Evolutionary conservation across 345 rosid genomes (phyloP), one percentile per base, ranked within the genome.

Genomic region (Hirschfeldia incana): DNA sequence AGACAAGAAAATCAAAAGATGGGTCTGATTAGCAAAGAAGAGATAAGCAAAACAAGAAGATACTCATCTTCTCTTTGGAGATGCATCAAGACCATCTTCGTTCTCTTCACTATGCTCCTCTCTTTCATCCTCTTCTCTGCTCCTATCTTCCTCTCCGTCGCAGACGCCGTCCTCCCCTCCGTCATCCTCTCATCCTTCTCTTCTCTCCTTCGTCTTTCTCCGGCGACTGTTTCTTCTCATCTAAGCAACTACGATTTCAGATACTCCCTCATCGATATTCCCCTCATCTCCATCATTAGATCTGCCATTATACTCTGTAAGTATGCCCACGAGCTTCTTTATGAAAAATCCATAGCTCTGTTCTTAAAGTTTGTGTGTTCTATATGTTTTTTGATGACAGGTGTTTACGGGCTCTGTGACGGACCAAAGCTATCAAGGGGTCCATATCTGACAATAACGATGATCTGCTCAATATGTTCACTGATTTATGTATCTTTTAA

Each of bases 241-340:
- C 64, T 85, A 64, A 76, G 63, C 13, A 71, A 90, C 82, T 90
- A 86, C 26, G 92, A 91, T 81, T 94, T 94, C 33, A 78, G 93
- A 6, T 87, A 87, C 81, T 91, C 98, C 57, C 94, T 91, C 62
- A 68, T 94, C 55, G 98, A 94, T 69, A 89, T 94, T 9, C 98
- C 99, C 9, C 86, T 95, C 75, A 75, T 93, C 27, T 95, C 98
- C 71, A 81, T 91, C 81, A n/a, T 86, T 76, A 80, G 99, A 90
- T 95, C 99, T 44, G 89, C 88, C 11, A 81, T 92, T 67, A 95
- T 95, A 73, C 77, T 95, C 75, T 95, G 99, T 95, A 85, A 90
- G 98, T 85, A 64, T 5, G 9, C 59, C 8, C 8, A 70, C 12
- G 4, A 32, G 28, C 4, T 37, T 34, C 10, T 77, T 51, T 15